phyloP scores from a whole-genome alignment of 495 filamentous ascomycete species.

The Penicillium samsonianum region DNA sequence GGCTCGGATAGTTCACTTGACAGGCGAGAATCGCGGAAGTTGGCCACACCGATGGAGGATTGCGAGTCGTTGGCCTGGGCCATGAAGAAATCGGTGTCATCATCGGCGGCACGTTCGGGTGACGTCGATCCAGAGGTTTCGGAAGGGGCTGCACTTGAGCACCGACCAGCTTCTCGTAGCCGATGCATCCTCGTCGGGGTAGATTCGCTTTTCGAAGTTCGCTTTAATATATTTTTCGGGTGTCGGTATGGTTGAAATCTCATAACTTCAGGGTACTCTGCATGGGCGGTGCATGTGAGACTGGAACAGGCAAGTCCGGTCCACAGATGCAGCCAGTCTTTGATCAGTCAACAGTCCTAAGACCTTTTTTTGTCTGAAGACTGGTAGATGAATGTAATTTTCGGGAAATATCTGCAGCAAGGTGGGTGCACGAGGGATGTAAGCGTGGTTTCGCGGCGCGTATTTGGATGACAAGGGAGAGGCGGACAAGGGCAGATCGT shows the following conservation, averaged over 20 bases:
- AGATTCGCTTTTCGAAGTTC: conserved; percentile 8
- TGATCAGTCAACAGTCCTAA: neutral
- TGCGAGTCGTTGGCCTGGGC: conserved; percentile 83
- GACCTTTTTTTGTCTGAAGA: neutral
- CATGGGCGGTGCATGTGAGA: conserved; percentile 18
- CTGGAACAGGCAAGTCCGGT: conserved; percentile 7
- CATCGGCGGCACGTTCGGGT: conserved; percentile 77
- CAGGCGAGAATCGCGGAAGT: conserved; percentile 65
- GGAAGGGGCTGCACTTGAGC: conserved; percentile 50
- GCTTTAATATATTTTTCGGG: conserved; percentile 18
- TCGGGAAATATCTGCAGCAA: neutral
- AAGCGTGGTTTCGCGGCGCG: conserved; percentile 4
- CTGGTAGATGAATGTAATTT: neutral
- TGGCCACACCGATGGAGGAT: conserved; percentile 81
- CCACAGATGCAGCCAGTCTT: conserved; percentile 1
- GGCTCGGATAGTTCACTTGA: conserved; percentile 58
- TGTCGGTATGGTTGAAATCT: conserved; percentile 26
- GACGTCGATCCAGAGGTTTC: conserved; percentile 80
- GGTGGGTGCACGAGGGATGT: conserved; percentile 7
- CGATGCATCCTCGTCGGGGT: conserved; percentile 38
- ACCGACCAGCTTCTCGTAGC: conserved; percentile 40
- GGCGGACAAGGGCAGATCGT: neutral
- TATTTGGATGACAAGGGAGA: conserved; percentile 8
- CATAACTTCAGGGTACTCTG: conserved; percentile 23
- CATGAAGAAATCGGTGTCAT: conserved; percentile 92